Conservation (phyloP, 2,329 filamentous ascomycete species). For the Claviceps africana region DNA sequence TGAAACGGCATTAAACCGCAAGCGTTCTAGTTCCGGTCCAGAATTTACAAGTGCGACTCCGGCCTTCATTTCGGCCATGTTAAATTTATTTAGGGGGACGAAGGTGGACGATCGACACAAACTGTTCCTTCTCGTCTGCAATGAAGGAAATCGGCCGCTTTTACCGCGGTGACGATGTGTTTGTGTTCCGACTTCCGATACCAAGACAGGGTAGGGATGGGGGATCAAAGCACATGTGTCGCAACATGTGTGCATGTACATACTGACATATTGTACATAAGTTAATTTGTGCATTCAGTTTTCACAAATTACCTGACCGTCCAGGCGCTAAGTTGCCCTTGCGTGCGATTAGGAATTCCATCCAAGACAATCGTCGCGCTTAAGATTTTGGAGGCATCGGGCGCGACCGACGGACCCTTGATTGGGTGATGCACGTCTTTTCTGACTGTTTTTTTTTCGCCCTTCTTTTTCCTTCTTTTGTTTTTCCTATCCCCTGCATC, state of each 20-base stretch:
- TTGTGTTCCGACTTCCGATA: neutral
- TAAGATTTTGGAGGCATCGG: neutral
- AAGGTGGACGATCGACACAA: too few species aligned
- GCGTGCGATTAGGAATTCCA: neutral
- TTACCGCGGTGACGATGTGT: neutral
- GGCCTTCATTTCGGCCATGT: too few species aligned
- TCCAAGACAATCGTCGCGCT: neutral
- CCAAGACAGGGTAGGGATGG: neutral
- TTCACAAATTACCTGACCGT: neutral
- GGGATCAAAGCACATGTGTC: neutral
- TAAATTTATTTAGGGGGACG: too few species aligned
- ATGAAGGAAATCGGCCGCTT: neutral
- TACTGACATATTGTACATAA: neutral
- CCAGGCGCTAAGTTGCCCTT: neutral
- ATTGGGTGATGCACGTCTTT: neutral
- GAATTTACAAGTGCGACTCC: neutral
- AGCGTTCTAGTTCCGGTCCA: neutral
- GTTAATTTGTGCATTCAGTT: neutral
- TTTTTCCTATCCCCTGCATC: neutral
- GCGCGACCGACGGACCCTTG: too few species aligned
- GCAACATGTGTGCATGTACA: neutral
- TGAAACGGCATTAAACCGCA: neutral
- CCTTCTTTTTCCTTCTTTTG: neutral
- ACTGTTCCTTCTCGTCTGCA: neutral
- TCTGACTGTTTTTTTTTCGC: neutral